These are phyloP conservation scores for Komagataella populi DNA, from an alignment of 805 yeast genomes.

Conservation along the genomic window DNA sequence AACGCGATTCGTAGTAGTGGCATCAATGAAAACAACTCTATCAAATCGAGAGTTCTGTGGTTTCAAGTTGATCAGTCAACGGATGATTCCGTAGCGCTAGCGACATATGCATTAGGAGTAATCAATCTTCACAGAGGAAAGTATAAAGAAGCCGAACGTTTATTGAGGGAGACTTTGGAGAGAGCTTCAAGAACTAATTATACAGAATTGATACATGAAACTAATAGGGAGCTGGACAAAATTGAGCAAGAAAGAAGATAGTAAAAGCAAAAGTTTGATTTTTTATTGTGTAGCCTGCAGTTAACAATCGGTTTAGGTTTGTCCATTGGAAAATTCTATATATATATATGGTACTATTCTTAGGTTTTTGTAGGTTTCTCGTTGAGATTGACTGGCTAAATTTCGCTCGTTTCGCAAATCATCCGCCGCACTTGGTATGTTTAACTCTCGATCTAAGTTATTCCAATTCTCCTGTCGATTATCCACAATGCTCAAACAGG, in stretches of 20 bases:
- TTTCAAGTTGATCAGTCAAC: constrained; percentile 13
- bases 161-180: constrained; percentile 54
- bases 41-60: neutral
- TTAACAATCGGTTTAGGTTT: too few species aligned
- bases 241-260: constrained; percentile 17
- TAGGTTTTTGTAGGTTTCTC: neutral
- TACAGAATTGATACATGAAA: constrained; percentile 44
- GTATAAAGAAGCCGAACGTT: constrained; percentile 41
- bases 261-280: too few species aligned
- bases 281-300: too few species aligned
- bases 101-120: constrained; percentile 81
- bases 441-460: too few species aligned
- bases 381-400: neutral
- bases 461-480: neutral
- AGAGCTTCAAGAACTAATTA: constrained; percentile 59
- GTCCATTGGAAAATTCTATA: too few species aligned
- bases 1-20: neutral
- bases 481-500: neutral
- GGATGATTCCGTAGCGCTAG: constrained; percentile 60
- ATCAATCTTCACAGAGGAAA: constrained; percentile 48
- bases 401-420: neutral
- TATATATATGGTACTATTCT: too few species aligned
- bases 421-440: too few species aligned
- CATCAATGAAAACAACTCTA: neutral
- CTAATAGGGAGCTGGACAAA: constrained; percentile 53